Conservation (phyloP, 495 filamentous ascomycete species). For the Penicillium waksmanii region DNA sequence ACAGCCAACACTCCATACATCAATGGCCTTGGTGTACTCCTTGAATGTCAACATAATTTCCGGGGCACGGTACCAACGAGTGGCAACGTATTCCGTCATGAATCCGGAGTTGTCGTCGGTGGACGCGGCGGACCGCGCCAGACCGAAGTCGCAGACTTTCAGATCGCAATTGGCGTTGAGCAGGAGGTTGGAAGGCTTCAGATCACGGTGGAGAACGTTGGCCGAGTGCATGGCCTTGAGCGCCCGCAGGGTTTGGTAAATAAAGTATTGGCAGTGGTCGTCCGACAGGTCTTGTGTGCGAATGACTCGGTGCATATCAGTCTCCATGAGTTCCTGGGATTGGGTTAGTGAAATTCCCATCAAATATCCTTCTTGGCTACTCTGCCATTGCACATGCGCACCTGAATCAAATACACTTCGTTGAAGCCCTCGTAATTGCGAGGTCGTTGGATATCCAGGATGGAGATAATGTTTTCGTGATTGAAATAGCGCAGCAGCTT, state of each 20-base stretch:
- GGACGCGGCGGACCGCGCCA: constrained; percentile 89
- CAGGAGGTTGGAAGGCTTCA: constrained; percentile 96
- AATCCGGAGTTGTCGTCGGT: constrained; percentile 99
- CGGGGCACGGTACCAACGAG: constrained; percentile 97
- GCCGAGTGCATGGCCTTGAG: constrained; percentile 99
- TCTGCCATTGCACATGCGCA: constrained; percentile 40
- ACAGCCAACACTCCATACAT: constrained; percentile 99
- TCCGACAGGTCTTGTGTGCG: constrained; percentile 98
- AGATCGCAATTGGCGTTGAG: constrained; percentile 99
- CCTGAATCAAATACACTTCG: constrained; percentile 98
- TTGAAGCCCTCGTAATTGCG: constrained; percentile 94
- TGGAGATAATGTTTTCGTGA: constrained; percentile 99
- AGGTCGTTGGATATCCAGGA: constrained; percentile 98
- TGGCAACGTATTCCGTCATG: constrained; percentile 99
- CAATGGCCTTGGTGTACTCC: constrained; percentile 99
- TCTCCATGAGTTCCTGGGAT: constrained; percentile 95
- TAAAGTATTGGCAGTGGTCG: constrained; percentile 99
- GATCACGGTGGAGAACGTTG: constrained; percentile 95
- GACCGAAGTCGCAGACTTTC: constrained; percentile 98
- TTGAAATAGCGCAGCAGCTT: constrained; percentile 99
- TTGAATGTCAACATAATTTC: constrained; percentile 99
- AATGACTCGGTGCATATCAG: constrained; percentile 99
- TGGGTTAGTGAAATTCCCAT: neutral
- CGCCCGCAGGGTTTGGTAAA: constrained; percentile 98
- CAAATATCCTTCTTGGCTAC: neutral